Conservation (phyloP, 163 green algal species). For the Scenedesmus sp. region DNA sequence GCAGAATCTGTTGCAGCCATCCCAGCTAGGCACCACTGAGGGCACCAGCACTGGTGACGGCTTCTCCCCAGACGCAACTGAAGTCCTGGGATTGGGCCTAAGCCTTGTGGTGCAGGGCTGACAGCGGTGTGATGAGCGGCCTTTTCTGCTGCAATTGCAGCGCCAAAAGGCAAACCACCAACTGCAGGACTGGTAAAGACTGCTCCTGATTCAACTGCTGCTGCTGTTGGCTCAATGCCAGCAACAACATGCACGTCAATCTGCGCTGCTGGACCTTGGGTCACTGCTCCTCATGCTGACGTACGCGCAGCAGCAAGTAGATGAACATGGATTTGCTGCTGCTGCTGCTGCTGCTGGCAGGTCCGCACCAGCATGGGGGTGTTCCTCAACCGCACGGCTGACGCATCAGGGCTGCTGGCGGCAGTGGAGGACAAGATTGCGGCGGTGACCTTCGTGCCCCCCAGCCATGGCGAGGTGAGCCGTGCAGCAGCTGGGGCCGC, state of each 20-base stretch:
- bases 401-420: slow-evolving; percentile 59
- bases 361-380: slow-evolving; percentile 69
- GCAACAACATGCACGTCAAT: too few relatives aligned
- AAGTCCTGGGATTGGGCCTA: too few relatives aligned
- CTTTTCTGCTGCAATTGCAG: not conserved
- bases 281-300: not conserved
- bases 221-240: not conserved
- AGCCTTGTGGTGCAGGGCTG: too few relatives aligned
- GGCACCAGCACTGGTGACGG: too few relatives aligned
- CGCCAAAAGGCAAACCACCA: too few relatives aligned
- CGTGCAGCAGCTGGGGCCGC: too few relatives aligned
- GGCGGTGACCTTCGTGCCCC: slow-evolving; percentile 63
- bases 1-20: not conserved
- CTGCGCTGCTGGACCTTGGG: too few relatives aligned
- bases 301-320: too few relatives aligned
- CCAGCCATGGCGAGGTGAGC: slow-evolving; percentile 63
- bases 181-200: too few relatives aligned
- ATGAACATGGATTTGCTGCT: not conserved
- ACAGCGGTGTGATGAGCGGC: not conserved
- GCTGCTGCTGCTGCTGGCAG: slow-evolving; percentile 49
- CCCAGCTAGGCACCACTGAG: not conserved
- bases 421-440: slow-evolving; percentile 75
- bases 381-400: slow-evolving; percentile 58
- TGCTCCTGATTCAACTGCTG: too few relatives aligned
- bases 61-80: too few relatives aligned